Percentiles rank a stretch among this genome's conserved stretches.
Conservation (phyloP, 805 yeast genomes). For the Nakazawaea populi region DNA sequence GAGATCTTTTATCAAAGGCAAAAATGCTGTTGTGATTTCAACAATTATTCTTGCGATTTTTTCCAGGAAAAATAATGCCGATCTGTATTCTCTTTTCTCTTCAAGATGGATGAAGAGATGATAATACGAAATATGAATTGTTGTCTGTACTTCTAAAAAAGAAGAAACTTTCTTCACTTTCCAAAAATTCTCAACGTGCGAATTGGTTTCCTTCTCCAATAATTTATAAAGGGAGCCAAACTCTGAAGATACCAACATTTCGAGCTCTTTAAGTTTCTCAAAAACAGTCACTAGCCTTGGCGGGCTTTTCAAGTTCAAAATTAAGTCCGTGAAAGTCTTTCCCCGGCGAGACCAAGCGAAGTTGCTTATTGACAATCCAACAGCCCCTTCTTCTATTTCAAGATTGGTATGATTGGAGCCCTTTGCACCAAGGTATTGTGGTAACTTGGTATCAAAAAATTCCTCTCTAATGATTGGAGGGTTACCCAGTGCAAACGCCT, state of each 20-base stretch:
- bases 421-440: slow-evolving; percentile 28
- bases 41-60: slow-evolving; percentile 25
- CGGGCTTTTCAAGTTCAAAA: slow-evolving; percentile 33
- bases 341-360: slow-evolving; percentile 24
- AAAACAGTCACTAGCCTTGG: slow-evolving; percentile 33
- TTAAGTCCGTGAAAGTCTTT: slow-evolving; percentile 27
- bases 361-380: slow-evolving; percentile 25
- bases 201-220: slow-evolving; percentile 18
- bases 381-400: slow-evolving; percentile 35
- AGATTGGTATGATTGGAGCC: slow-evolving; percentile 31
- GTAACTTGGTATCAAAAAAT: slow-evolving; percentile 47
- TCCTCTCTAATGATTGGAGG: slow-evolving; percentile 33
- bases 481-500: slow-evolving; percentile 42
- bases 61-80: slow-evolving; percentile 32
- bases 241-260: slow-evolving; percentile 22
- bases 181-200: slow-evolving; percentile 16
- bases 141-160: slow-evolving; percentile 23
- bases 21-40: slow-evolving; percentile 31
- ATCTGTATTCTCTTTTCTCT: slow-evolving; percentile 21
- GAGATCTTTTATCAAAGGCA: slow-evolving; percentile 26
- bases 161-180: slow-evolving; percentile 18
- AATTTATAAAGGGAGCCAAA: slow-evolving; percentile 25
- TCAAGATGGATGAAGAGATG: slow-evolving; percentile 38
- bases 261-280: slow-evolving; percentile 29
- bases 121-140: slow-evolving; percentile 33